Conservation (phyloP, 805 yeast species). For the Yamadazyma tumulicola region DNA sequence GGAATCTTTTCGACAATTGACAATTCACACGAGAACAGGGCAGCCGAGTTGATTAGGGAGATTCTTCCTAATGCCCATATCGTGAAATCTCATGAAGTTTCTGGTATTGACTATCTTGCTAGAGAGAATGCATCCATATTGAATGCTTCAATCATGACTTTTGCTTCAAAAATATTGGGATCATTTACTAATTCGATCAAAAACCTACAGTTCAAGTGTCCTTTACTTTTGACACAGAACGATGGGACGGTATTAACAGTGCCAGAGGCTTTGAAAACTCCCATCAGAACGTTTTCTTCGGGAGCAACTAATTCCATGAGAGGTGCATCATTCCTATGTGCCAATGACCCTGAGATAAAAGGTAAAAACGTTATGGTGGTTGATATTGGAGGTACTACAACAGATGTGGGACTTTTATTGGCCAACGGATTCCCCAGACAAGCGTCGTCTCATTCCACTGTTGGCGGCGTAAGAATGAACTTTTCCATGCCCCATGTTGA, state of each 20-base stretch:
- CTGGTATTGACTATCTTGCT: slow-evolving; percentile 44
- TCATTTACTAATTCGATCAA: slow-evolving; percentile 38
- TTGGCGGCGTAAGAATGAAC: slow-evolving; percentile 49
- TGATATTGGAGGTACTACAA: slow-evolving; percentile 51
- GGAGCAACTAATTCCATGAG: slow-evolving; percentile 49
- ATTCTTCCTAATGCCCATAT: slow-evolving; percentile 19
- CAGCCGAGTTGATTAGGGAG: slow-evolving; percentile 26
- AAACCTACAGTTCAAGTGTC: slow-evolving; percentile 31
- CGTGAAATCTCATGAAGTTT: slow-evolving; percentile 38
- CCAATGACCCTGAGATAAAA: slow-evolving; percentile 5
- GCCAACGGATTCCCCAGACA: slow-evolving; percentile 48
- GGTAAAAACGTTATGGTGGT: slow-evolving; percentile 21
- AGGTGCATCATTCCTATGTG: slow-evolving; percentile 44
- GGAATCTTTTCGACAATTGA: slow-evolving; percentile 42
- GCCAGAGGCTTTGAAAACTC: slow-evolving; percentile 34
- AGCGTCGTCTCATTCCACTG: slow-evolving; percentile 37
- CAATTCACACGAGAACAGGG: slow-evolving; percentile 34
- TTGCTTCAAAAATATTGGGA: slow-evolving; percentile 39
- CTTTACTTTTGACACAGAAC: slow-evolving; percentile 43
- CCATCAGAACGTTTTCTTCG: slow-evolving; percentile 47
- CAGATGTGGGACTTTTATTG: slow-evolving; percentile 46
- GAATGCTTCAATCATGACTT: slow-evolving; percentile 42
- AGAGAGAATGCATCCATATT: slow-evolving; percentile 47
- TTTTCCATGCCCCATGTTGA: slow-evolving; percentile 51
- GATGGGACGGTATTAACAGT: slow-evolving; percentile 46